These are phyloP conservation scores for Pyrenophora teres DNA, from an alignment of 2,329 filamentous ascomycete species.

Conservation along the genomic window DNA sequence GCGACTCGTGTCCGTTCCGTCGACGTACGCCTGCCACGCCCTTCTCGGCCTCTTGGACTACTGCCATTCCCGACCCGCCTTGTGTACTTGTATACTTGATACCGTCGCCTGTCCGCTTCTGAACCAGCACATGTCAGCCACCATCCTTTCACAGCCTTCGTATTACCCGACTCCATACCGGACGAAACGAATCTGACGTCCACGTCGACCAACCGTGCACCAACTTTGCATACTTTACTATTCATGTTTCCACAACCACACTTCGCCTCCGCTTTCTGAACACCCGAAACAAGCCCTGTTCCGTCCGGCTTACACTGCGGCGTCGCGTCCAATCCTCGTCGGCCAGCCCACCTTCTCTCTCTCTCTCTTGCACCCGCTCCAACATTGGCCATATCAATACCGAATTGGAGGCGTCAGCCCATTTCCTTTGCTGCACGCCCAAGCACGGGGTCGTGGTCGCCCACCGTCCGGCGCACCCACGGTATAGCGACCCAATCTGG, in stretches of 20 bases:
- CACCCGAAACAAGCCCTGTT: slow-evolving; percentile 6
- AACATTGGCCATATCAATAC: neutral
- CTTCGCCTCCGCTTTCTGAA: slow-evolving; percentile 4
- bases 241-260: slow-evolving; percentile 4
- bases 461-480: slow-evolving; percentile 6
- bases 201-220: slow-evolving; percentile 1
- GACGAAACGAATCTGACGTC: neutral
- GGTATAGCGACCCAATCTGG: slow-evolving; percentile 1
- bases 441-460: slow-evolving; percentile 9
- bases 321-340: slow-evolving; percentile 1
- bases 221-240: neutral
- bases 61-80: neutral
- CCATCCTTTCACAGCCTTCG: neutral
- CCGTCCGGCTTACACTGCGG: slow-evolving; percentile 3
- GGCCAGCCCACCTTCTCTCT: neutral
- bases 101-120: neutral
- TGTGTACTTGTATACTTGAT: neutral
- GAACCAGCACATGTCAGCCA: neutral
- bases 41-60: neutral
- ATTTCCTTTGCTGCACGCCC: slow-evolving; percentile 10
- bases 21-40: neutral
- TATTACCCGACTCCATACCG: neutral
- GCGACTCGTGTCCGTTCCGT: slow-evolving; percentile 10
- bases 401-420: slow-evolving; percentile 7
- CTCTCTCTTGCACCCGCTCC: neutral